phyloP scores from a whole-genome alignment of 164 flowering plant species.

The Platanus orientalis region DNA sequence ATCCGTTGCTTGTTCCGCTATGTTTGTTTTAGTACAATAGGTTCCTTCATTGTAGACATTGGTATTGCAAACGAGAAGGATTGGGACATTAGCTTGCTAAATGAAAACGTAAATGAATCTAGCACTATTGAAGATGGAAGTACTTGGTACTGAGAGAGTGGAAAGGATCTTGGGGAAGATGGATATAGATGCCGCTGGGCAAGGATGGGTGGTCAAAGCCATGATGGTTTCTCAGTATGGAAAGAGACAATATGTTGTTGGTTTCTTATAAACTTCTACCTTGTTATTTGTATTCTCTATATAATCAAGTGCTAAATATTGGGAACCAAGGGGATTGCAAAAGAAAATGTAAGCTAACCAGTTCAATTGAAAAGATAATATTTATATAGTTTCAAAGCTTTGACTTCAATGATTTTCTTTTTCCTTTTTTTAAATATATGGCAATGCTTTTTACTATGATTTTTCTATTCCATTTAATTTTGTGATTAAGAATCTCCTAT shows the following conservation, averaged over 20 bases:
- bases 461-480: background rate
- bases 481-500: too few species aligned
- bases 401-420: background rate
- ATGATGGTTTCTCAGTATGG: constrained; percentile 81
- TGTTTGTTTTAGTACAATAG: too few species aligned
- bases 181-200: constrained; percentile 94
- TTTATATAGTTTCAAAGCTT: background rate
- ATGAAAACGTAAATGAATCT: constrained; percentile 67
- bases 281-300: constrained; percentile 1
- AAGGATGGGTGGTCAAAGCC: constrained; percentile 81
- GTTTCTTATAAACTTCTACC: background rate
- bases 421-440: background rate
- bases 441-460: background rate
- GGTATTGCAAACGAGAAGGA: constrained; percentile 97
- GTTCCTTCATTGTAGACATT: constrained; percentile 49
- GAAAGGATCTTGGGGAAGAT: constrained; percentile 78
- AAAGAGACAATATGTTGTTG: constrained; percentile 71
- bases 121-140: constrained; percentile 95
- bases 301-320: background rate
- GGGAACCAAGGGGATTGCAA: background rate
- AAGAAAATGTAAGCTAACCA: background rate
- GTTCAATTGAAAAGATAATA: background rate
- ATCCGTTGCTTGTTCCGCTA: too few species aligned
- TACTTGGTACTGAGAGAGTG: constrained; percentile 86
- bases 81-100: constrained; percentile 80